These are phyloP conservation scores for Tardiomyces digboiensis DNA, from an alignment of 1,139 yeast genomes.

Conservation along the genomic window DNA sequence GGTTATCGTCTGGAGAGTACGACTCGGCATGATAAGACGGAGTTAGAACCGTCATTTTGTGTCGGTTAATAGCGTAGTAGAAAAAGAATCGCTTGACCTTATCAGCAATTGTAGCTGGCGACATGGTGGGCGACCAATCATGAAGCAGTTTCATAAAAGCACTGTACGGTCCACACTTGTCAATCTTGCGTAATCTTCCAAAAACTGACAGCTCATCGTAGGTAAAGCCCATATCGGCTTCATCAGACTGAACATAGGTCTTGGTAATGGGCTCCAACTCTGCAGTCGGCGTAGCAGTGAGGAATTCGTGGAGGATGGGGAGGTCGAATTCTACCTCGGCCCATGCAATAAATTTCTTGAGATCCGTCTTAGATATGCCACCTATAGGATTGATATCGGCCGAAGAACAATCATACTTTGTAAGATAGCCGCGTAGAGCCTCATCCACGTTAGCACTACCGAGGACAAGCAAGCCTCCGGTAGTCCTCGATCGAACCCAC, in stretches of 20 bases:
- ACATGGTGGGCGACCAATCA: conserved; percentile 80
- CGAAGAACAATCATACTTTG: conserved; percentile 94
- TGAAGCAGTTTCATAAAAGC: conserved; percentile 87
- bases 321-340: conserved; percentile 59
- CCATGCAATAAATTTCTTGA: conserved; percentile 76
- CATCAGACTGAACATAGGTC: conserved; percentile 90
- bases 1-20: conserved; percentile 95
- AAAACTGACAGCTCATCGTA: conserved; percentile 87
- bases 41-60: conserved; percentile 92
- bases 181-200: conserved; percentile 87
- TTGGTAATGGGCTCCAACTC: conserved; percentile 95
- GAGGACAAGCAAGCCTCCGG: conserved; percentile 77
- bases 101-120: conserved; percentile 79
- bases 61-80: conserved; percentile 90
- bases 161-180: conserved; percentile 92
- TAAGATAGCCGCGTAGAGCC: conserved; percentile 86
- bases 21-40: conserved; percentile 98
- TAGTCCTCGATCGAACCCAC: conserved; percentile 71
- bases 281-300: conserved; percentile 94
- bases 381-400: conserved; percentile 98
- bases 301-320: conserved; percentile 69
- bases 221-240: conserved; percentile 96
- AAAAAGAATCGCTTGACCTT: conserved; percentile 91
- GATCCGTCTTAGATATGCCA: conserved; percentile 89
- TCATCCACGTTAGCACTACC: conserved; percentile 99